Percentiles rank a stretch among this genome's conserved stretches.
Evolutionary conservation across 2,329 filamentous ascomycete species (phyloP).

Genomic region (Stachybotrys elegans): DNA sequence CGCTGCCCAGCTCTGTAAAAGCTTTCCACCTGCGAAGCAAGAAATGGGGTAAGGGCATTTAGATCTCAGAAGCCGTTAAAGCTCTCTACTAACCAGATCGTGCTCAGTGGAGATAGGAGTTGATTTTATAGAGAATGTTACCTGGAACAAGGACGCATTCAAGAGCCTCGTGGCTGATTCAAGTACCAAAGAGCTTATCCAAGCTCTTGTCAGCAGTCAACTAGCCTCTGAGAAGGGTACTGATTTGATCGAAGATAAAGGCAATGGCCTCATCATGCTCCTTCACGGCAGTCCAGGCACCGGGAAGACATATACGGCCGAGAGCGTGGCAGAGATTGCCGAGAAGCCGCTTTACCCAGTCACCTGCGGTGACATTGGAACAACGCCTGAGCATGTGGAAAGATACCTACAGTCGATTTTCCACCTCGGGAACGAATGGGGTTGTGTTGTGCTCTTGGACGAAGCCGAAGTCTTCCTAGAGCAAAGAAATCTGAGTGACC

Average conservation of each 20-base stretch:
- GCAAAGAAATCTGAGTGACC: constrained; percentile 14
- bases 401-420: constrained; percentile 14
- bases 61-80: too few relatives aligned
- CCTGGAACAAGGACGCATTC: constrained; percentile 12
- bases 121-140: constrained; percentile 5
- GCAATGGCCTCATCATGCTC: constrained; percentile 22
- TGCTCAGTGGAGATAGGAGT: constrained; percentile 6
- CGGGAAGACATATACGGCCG: constrained; percentile 26
- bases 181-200: constrained; percentile 8
- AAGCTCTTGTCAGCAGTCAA: constrained; percentile 5
- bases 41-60: constrained; percentile 9
- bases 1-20: background rate
- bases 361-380: constrained; percentile 20
- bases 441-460: constrained; percentile 21
- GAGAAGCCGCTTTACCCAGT: constrained; percentile 19
- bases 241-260: constrained; percentile 27
- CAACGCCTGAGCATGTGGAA: constrained; percentile 15
- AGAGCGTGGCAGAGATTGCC: constrained; percentile 14
- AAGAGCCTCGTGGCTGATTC: constrained; percentile 7
- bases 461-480: constrained; percentile 23
- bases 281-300: constrained; percentile 26
- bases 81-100: background rate
- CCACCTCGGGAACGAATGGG: constrained; percentile 17
- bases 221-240: constrained; percentile 4
- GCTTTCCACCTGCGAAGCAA: constrained; percentile 6